These are phyloP conservation scores for Suillus placidus DNA, from an alignment of 768 basidiomycete genomes.

Conservation along the genomic window DNA sequence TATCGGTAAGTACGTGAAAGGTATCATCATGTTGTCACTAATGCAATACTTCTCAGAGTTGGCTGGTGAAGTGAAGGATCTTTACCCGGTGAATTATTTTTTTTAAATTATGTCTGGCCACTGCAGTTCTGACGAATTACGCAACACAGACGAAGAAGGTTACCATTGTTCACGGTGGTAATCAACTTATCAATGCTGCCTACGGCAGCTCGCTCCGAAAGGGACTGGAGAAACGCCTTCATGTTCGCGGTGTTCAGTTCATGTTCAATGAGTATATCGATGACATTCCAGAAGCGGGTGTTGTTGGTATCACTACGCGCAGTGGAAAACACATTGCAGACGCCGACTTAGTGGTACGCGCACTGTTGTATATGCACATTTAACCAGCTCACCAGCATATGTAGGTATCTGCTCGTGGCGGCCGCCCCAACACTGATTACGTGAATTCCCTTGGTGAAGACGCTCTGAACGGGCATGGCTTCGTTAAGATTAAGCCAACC, in stretches of 20 bases:
- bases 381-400: constrained; percentile 5
- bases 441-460: constrained; percentile 46
- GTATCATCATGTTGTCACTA: constrained; percentile 1
- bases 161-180: constrained; percentile 62
- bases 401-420: constrained; percentile 33
- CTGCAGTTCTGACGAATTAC: constrained; percentile 15
- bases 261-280: constrained; percentile 57
- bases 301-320: constrained; percentile 47
- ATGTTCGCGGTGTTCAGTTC: constrained; percentile 49
- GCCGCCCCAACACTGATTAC: constrained; percentile 57
- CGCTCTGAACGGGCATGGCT: constrained; percentile 38
- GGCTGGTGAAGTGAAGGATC: constrained; percentile 48
- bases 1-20: constrained; percentile 38
- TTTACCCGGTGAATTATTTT: constrained; percentile 38
- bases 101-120: neutral
- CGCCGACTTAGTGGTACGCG: constrained; percentile 62
- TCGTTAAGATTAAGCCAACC: constrained; percentile 57
- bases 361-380: neutral
- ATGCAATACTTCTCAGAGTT: constrained; percentile 34
- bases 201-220: constrained; percentile 60
- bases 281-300: constrained; percentile 41
- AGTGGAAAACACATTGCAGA: constrained; percentile 48
- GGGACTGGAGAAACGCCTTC: constrained; percentile 44
- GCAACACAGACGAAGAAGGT: constrained; percentile 42
- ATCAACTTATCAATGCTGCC: constrained; percentile 53